Evolutionary conservation across 148 eudicot species (phyloP).

Genomic region (Rhododendron henanense): DNA sequence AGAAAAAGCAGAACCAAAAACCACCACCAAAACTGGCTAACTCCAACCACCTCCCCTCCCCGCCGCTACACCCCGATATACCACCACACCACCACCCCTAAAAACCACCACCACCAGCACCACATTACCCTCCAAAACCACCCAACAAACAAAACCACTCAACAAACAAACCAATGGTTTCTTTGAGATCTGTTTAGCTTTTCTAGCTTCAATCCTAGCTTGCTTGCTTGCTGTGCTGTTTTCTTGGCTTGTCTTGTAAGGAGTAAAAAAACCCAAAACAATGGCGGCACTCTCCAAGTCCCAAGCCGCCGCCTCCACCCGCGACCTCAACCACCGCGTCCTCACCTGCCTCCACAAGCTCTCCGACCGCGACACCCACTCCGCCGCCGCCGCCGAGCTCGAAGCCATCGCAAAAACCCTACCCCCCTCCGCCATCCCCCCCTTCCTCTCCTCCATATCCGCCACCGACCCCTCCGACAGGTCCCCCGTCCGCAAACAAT

Average conservation of each 20-base stretch:
- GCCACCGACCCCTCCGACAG: conserved; percentile 75
- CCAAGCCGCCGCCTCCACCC: conserved; percentile 25
- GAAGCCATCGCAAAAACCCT: conserved; percentile 64
- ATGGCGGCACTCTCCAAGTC: neutral
- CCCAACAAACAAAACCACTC: neutral
- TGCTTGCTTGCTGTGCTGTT: too few species aligned
- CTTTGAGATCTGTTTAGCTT: neutral
- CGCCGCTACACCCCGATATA: conserved; percentile 27
- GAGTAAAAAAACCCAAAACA: neutral
- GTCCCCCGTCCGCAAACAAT: conserved; percentile 55
- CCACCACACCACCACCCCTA: neutral
- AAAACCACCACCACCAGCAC: neutral
- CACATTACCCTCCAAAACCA: neutral
- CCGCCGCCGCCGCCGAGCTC: conserved; percentile 70
- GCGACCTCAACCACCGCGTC: conserved; percentile 74
- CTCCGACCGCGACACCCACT: conserved; percentile 83
- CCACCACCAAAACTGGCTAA: conserved; percentile 8
- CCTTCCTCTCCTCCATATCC: conserved; percentile 69
- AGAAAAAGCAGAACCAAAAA: neutral
- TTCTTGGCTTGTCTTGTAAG: too few species aligned
- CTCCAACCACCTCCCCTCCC: conserved; percentile 7
- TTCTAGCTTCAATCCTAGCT: too few species aligned
- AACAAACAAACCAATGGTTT: conserved; percentile 13
- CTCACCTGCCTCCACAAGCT: conserved; percentile 73
- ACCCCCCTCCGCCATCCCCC: conserved; percentile 45